A percentile compares a stretch with the other conserved stretches of the same genome.
phyloP scores from a whole-genome alignment of 306 rosid genomes.

The Prunus mongolica region DNA sequence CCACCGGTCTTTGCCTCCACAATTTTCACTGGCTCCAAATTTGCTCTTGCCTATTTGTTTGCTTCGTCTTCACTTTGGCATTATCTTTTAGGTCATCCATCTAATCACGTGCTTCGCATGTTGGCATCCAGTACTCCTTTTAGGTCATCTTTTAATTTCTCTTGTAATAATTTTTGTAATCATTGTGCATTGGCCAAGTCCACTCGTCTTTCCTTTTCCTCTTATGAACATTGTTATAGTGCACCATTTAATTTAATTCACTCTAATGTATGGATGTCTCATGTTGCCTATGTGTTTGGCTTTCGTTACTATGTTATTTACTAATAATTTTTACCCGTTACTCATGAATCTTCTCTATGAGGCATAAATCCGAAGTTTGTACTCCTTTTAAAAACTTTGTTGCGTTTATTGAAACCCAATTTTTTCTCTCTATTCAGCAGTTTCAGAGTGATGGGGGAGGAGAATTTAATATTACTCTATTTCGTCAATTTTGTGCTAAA shows the following conservation, averaged over 20 bases:
- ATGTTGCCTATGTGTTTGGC: no score
- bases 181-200: no score
- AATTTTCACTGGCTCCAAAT: background rate
- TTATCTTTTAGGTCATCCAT: background rate
- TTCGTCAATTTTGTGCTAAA: background rate
- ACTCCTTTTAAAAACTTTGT: no score
- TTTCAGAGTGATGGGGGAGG: background rate
- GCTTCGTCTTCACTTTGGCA: background rate
- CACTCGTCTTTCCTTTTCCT: background rate
- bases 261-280: no score
- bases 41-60: background rate
- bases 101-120: background rate
- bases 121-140: background rate
- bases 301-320: no score
- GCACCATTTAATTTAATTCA: no score
- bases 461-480: background rate
- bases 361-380: no score
- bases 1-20: background rate
- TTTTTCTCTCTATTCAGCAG: background rate
- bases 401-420: no score
- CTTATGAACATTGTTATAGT: background rate
- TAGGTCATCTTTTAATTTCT: background rate
- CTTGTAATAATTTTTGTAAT: background rate
- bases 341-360: no score
- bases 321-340: no score